A percentile compares a stretch with the other conserved stretches of the same genome.
Evolutionary conservation across 495 filamentous ascomycete species (phyloP).

Genomic region (Podospora comata): DNA sequence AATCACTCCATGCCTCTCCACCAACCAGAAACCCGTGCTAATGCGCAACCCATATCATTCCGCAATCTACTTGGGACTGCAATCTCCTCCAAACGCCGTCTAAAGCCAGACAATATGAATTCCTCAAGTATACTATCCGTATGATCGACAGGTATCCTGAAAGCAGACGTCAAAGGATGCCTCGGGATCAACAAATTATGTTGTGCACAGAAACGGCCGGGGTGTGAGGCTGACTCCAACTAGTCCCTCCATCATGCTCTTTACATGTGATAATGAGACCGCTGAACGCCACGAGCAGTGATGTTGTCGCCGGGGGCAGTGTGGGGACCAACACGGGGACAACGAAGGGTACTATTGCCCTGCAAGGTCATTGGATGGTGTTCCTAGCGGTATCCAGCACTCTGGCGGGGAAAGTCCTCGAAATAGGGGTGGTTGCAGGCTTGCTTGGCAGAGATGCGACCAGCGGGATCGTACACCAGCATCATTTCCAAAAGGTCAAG

Average conservation of each 20-base stretch:
- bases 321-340: too few relatives aligned
- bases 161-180: slow-evolving; percentile 4
- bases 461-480: slow-evolving; percentile 92
- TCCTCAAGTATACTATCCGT: neutral
- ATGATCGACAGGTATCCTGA: slow-evolving; percentile 7
- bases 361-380: neutral
- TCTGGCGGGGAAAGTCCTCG: slow-evolving; percentile 53
- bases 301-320: neutral
- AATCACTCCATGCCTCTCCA: neutral
- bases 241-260: neutral
- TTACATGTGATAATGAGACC: neutral
- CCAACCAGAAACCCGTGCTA: neutral
- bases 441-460: slow-evolving; percentile 93
- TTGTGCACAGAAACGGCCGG: neutral
- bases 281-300: neutral
- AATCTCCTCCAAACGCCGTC: neutral
- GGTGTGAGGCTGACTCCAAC: neutral
- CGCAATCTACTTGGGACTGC: neutral
- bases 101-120: slow-evolving; percentile 1
- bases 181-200: neutral
- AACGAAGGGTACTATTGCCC: neutral
- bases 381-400: slow-evolving; percentile 41
- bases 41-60: neutral
- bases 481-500: slow-evolving; percentile 86
- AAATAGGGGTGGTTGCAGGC: slow-evolving; percentile 93